Percentiles rank a stretch among this genome's conserved stretches.
Evolutionary conservation across 1,284 basidiomycete genomes (phyloP).

Genomic region (Omphalotus olearius): DNA sequence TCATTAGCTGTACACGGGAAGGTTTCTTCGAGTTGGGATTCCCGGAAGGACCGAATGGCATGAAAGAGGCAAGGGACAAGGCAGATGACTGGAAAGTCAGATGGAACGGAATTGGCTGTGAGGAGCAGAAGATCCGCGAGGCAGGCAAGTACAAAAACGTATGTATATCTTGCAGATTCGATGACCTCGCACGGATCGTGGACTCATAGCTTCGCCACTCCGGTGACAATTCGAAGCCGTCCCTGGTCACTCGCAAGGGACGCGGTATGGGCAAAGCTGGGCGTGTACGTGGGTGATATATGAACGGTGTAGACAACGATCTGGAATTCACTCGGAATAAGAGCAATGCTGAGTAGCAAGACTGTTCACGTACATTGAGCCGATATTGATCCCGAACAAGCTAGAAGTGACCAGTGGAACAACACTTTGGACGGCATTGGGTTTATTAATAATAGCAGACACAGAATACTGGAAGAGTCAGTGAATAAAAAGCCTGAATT

Average conservation of each 20-base stretch:
- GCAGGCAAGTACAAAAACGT: conserved; percentile 49
- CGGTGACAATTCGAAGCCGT: conserved; percentile 33
- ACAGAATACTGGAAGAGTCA: conserved; percentile 42
- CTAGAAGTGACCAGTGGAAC: conserved; percentile 39
- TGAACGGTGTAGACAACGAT: conserved; percentile 53
- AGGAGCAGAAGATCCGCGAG: conserved; percentile 53
- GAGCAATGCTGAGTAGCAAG: conserved; percentile 5
- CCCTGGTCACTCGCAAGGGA: conserved; percentile 30
- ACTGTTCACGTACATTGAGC: conserved; percentile 34
- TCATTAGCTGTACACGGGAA: conserved; percentile 57
- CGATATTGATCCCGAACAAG: conserved; percentile 40
- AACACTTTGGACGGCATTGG: conserved; percentile 31
- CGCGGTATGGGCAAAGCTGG: conserved; percentile 51
- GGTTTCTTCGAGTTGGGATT: conserved; percentile 34
- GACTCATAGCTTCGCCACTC: conserved; percentile 53
- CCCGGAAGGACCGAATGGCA: conserved; percentile 50
- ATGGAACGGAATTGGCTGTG: conserved; percentile 62
- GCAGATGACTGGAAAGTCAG: conserved; percentile 51
- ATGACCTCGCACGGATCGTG: conserved; percentile 34
- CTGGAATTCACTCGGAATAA: conserved; percentile 26
- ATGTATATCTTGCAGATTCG: conserved; percentile 39
- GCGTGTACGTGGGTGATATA: conserved; percentile 63
- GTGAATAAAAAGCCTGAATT: neutral
- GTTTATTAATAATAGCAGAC: conserved; percentile 41
- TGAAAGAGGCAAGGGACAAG: conserved; percentile 52